Base-by-base conservation (phyloP, 192 early-diverging fungal species). In the Anaeromyces robustus region DNA sequence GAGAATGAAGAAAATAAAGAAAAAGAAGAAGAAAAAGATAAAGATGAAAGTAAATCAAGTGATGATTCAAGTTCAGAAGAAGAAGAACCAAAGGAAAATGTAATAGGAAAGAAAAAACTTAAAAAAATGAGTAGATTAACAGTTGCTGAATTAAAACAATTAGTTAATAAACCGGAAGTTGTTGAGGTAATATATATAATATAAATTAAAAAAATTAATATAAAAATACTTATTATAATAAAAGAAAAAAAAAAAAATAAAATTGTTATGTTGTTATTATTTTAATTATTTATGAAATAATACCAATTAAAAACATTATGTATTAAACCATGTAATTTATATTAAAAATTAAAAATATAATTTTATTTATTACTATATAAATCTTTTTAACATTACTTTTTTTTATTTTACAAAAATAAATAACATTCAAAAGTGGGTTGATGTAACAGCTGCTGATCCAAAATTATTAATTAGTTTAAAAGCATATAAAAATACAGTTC, bases 101-200 rank as follows among this genome's bases (percentile, higher is more conserved):
- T 83, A n/a, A 43, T 81, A 34, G 77, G 81, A 43, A 88, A 85
- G 85, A 92, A 86, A 83, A 90, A 87, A 85, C 81, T 82, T 82
- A 88, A 87, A 78, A 82, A 81, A 83, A 29, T 80, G 82, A 91
- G 85, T 83, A 89, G 92, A 78, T 87, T 91, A 79, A 90, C 90
- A 26, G 93, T 99, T 7, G 97, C 97, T 4, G 94, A 96, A 82
- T 87, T 99, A 81, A 98, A 98, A 85, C 95, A 98, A 82, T 79
- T 91, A 28, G 97, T 95, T 5, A 89, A 90, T 77, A 94, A 94
- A 79, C 96, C 97, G 1, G 97, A 98, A 82, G 94, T 97, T 12
- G 97, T 99, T 30, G 97, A 99, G 85, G 92, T 93, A 82, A 14
- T 32, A 32, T 32, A n/a, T n/a, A n/a, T n/a, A n/a, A n/a, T n/a